Evolutionary conservation across 148 eudicot genomes (phyloP), one percentile per base, ranked within the genome.

Genomic region (Suaeda aralocaspica): DNA sequence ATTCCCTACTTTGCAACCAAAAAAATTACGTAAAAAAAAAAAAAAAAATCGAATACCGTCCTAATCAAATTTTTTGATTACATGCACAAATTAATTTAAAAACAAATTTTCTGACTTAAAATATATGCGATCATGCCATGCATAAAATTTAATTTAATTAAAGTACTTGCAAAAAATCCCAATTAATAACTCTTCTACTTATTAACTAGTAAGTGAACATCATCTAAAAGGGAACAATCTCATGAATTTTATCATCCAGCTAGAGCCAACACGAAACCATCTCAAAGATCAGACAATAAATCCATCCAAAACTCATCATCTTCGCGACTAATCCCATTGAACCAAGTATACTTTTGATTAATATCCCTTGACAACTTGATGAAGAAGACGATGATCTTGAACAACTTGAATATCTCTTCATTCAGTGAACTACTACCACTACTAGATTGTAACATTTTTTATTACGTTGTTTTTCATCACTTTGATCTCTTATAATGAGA

Each of bases 241-340:
- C 80, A 59, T 2, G 59, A 3, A 77, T 42, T 72, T 77, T 77
- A 14, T 72, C 57, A 19, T 77, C 72, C 39, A 77, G 71, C n/a
- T 25, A 18, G 58, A 57, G 18, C 25, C 67, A 29, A 29, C 75
- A 24, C 68, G 66, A n/a, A n/a, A n/a, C n/a, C n/a, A n/a, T 59
- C 64, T 77, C 72, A 39, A 71, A 72, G 50, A 39, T 59, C 80
- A 22, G 64, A 59, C 33, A 72, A 67, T 29, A 72, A 49, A 61
- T 72, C 76, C 72, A 51, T 58, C 80, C 80, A 77, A 72, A 77
- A 77, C n/a, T 59, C 80, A 16, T 66, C 61, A 28, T 59, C 52
- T 34, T 71, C 30, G 24, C 45, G 46, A 71, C 16, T 6, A 57
- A 50, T n/a, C n/a, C n/a, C n/a, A n/a, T 19, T 7, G 14, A 1